Base-by-base conservation (phyloP, 148 eudicot genomes). In the Rhododendron ferrugineum region DNA sequence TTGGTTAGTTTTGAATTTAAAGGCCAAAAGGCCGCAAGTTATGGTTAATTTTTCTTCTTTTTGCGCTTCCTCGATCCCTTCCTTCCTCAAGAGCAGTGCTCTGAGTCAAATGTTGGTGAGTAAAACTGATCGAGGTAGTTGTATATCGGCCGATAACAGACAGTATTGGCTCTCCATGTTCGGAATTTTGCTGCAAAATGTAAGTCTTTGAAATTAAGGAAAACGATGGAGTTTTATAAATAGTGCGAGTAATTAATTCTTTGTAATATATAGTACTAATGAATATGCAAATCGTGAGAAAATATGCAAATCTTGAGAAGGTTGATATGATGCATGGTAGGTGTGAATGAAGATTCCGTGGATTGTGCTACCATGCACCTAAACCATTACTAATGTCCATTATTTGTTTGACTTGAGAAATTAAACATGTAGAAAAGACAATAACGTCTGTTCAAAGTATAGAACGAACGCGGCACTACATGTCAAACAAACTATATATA, bases 301-400 rank as follows among this genome's bases (percentile, higher is more conserved):
- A 40, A 40, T 5, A 47, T 47, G 50, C 11, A 1, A 47, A 47
- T 47, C 11, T 10, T 47, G 13, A 47, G 50, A 47, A 47, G 50
- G 50, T 47, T 47, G 50, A 8, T 47, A 13, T 47, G 50, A 8
- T 47, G 50, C 44, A 40, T 40, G 44, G 50, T 11, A 36, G 83
- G 83, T 81, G 62, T 58, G 83, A 34, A 58, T 36, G 73, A 22
- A 60, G 50, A 56, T 81, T 60, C 73, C 11, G 58, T 36, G 58
- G 73, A 22, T 36, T 81, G 73, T 60, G 72, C 72, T 0, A 22
- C 49, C 23, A 75, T 44, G 11, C 47, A 72, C 82, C 82, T 30
- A 50, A 80, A 62, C 42, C 66, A 18, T 46, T 4, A 32, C 34
- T 32, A 37, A 37, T 50, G 40, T 52, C 64, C 64, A 6, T 50